Evolutionary conservation across 495 filamentous ascomycete genomes (phyloP).

Genomic region (Hypoxylon fragiforme): DNA sequence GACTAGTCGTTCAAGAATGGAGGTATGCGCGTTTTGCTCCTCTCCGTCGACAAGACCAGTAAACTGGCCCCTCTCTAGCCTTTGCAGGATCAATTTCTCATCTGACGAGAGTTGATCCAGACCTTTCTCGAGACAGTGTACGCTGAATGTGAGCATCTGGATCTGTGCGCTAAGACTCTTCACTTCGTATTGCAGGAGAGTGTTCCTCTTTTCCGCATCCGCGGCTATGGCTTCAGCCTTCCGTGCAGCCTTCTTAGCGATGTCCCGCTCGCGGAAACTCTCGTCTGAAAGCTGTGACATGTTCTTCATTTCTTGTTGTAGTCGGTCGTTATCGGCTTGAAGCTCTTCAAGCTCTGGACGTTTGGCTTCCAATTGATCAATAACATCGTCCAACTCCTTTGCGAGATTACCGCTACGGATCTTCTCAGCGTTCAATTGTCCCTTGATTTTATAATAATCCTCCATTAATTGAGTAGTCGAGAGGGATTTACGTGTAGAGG

Average conservation of each 20-base stretch:
- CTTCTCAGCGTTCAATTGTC: conserved; percentile 62
- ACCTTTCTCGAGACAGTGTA: conserved; percentile 77
- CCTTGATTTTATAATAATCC: conserved; percentile 58
- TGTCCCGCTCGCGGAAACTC: conserved; percentile 61
- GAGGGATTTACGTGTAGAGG: conserved; percentile 51
- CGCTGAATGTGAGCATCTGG: conserved; percentile 82
- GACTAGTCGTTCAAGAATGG: conserved; percentile 81
- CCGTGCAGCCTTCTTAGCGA: conserved; percentile 61
- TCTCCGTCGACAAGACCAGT: conserved; percentile 66
- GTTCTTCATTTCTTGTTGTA: conserved; percentile 73
- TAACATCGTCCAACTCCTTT: conserved; percentile 77
- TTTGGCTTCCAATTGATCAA: conserved; percentile 68
- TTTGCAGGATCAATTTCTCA: conserved; percentile 67
- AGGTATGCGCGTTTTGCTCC: conserved; percentile 75
- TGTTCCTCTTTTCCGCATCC: conserved; percentile 70
- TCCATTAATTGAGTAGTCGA: conserved; percentile 56
- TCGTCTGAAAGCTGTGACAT: conserved; percentile 72
- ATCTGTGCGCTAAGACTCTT: conserved; percentile 88
- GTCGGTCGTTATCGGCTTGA: conserved; percentile 65
- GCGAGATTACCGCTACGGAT: conserved; percentile 70
- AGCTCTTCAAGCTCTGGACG: conserved; percentile 68
- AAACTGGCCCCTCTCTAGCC: conserved; percentile 67
- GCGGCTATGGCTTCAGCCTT: conserved; percentile 74
- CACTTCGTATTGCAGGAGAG: conserved; percentile 82
- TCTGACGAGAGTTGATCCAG: conserved; percentile 68